These are phyloP conservation scores for Cudoniella acicularis DNA, from an alignment of 495 filamentous ascomycete genomes.

Conservation along the genomic window DNA sequence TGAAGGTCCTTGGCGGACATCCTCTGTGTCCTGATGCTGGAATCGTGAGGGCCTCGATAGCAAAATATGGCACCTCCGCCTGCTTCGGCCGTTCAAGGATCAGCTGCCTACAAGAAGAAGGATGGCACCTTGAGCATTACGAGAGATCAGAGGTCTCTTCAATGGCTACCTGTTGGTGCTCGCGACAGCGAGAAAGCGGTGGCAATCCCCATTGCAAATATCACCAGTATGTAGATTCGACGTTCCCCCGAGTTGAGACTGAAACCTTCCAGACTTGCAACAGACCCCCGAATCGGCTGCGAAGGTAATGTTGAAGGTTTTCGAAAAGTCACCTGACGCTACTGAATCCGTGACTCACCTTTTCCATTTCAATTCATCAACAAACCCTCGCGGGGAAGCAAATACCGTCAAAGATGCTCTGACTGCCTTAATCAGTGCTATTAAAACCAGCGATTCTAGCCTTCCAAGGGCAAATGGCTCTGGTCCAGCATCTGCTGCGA, in stretches of 20 bases:
- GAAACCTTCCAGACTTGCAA: conserved; percentile 65
- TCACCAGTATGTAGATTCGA: conserved; percentile 72
- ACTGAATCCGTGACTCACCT: conserved; percentile 64
- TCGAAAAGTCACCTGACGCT: conserved; percentile 59
- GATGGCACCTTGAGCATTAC: conserved; percentile 79
- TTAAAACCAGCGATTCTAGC: conserved; percentile 53
- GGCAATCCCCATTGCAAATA: conserved; percentile 65
- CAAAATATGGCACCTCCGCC: conserved; percentile 47
- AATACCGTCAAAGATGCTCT: conserved; percentile 78
- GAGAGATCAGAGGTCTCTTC: conserved; percentile 63
- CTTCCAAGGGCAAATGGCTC: conserved; percentile 37
- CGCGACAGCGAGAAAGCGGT: conserved; percentile 53
- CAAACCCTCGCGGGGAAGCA: conserved; percentile 74
- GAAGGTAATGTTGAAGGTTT: conserved; percentile 90
- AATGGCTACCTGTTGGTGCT: conserved; percentile 69
- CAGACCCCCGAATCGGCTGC: conserved; percentile 77
- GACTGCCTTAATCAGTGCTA: conserved; percentile 66
- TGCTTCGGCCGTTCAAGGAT: conserved; percentile 64
- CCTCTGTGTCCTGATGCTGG: conserved; percentile 12
- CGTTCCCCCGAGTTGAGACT: too few species aligned
- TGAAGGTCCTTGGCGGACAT: not conserved
- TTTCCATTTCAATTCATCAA: conserved; percentile 79
- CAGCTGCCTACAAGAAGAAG: conserved; percentile 90
- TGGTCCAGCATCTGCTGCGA: conserved; percentile 41
- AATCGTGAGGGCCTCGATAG: not conserved